phyloP scores from a whole-genome alignment of 2,329 filamentous ascomycete genomes.

The Colletotrichum kahawae region DNA sequence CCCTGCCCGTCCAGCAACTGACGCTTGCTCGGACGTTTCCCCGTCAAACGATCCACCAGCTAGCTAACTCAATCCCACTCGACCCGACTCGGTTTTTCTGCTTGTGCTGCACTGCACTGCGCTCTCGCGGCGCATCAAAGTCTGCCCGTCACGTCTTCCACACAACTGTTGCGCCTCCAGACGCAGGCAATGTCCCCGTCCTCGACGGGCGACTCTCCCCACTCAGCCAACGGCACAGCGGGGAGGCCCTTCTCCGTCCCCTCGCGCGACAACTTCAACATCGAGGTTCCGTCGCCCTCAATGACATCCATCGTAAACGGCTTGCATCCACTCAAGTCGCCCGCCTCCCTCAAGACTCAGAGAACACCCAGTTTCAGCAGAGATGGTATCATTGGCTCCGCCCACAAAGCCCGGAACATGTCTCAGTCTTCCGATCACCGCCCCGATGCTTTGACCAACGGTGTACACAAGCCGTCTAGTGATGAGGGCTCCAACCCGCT shows the following conservation, averaged over 20 bases:
- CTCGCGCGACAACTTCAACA: conserved; percentile 51
- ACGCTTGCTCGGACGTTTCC: background rate
- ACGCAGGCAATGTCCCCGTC: conserved; percentile 55
- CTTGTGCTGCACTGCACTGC: background rate
- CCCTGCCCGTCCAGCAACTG: background rate
- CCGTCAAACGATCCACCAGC: background rate
- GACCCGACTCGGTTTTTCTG: background rate
- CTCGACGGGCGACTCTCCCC: conserved; percentile 58
- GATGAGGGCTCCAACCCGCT: conserved; percentile 64
- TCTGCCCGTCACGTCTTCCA: conserved; percentile 25
- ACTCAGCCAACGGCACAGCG: conserved; percentile 42
- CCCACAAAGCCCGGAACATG: conserved; percentile 59
- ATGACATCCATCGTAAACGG: conserved; percentile 47
- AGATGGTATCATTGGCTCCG: conserved; percentile 58
- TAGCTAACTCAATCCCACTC: background rate
- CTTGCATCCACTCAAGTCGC: conserved; percentile 53
- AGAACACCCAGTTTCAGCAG: conserved; percentile 57
- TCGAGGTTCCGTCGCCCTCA: conserved; percentile 53
- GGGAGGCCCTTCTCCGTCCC: conserved; percentile 50
- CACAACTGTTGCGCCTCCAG: conserved; percentile 26
- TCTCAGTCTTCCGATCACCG: conserved; percentile 59
- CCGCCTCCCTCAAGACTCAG: conserved; percentile 51
- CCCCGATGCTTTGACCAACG: conserved; percentile 46
- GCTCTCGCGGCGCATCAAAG: conserved; percentile 11
- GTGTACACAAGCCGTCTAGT: conserved; percentile 47